Base-by-base conservation (phyloP, 2,329 filamentous ascomycete genomes). In the Fusarium miscanthi region DNA sequence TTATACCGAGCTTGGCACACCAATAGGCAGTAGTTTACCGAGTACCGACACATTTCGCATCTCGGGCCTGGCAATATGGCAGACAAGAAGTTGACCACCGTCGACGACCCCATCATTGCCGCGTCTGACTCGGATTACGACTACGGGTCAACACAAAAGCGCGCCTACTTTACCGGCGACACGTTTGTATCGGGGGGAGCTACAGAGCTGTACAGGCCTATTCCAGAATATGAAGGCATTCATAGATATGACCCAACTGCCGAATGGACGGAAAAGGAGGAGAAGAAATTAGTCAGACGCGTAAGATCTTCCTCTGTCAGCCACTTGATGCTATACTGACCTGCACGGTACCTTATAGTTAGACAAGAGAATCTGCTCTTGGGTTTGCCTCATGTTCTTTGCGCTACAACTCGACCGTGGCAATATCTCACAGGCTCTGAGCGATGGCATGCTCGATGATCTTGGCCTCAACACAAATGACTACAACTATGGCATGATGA, bases 161-260 rank as follows among this genome's bases (percentile, higher is more conserved):
- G 56, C n/a, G 56, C 35, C 6, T 52, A 52, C 43, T 59, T 59
- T n/a, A 59, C 56, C 5, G 56, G 56, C 12, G 45, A 59, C 10
- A 31, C 56, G 0, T 68, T 63, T 38, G 66, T 51, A 0, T 51
- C 48, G 8, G 63, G 66, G 14, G 69, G 41, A 14, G 52, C 69
- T 5, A 45, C 62, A 7, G 59, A 70, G 3, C 12, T 72, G 40
- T 88, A 88, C 71, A 83, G 83, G 65, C 87, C 87, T 1, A 85
- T 88, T n/a, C 83, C 84, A 4, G 80, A 80, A 11, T 91, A 90
- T 73, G 89, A 91, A 74, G 88, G 88, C 6, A 79, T 83, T 13
- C 89, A 91, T 78, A 83, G 88, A 54, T 91, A 86, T 76, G 88
- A 91, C 72, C 88, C 88, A 1, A 77, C 82, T 3, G 88, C 86